These are phyloP conservation scores for Ceratocystiopsis brevicomis DNA, from an alignment of 2,329 filamentous ascomycete genomes.

Conservation along the genomic window DNA sequence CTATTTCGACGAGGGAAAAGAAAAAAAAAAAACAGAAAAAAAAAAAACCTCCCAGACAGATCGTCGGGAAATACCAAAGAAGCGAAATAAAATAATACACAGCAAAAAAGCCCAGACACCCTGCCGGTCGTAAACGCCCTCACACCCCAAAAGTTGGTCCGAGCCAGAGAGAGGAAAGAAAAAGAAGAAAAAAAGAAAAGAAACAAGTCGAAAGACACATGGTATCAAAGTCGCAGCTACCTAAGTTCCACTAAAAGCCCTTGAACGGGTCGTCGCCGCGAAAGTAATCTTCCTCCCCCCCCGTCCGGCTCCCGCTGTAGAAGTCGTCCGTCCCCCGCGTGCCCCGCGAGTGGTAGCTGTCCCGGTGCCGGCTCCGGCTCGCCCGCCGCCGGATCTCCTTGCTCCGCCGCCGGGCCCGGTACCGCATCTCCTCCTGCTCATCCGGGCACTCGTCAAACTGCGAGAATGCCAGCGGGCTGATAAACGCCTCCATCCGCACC, in stretches of 20 bases:
- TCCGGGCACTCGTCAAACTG: conserved; percentile 27
- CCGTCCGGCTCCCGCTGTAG: conserved; percentile 27
- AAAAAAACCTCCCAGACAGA: no score
- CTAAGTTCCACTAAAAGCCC: conserved; percentile 28
- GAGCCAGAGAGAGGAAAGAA: no score
- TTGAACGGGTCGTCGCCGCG: conserved; percentile 40
- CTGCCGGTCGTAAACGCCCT: no score
- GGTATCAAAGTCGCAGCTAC: no score
- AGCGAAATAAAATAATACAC: no score
- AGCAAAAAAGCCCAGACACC: no score
- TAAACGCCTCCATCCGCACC: conserved; percentile 93
- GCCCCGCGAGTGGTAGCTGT: conserved; percentile 28
- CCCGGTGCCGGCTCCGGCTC: conserved; percentile 33
- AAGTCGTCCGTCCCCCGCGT: conserved; percentile 28
- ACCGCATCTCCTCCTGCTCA: conserved; percentile 30
- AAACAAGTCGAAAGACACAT: no score
- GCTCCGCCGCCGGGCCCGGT: conserved; percentile 30
- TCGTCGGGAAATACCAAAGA: no score
- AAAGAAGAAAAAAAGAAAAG: no score
- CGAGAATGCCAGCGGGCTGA: conserved; percentile 37
- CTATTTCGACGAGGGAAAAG: no score
- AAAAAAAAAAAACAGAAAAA: no score
- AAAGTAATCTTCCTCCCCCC: conserved; percentile 34
- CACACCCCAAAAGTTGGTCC: no score
- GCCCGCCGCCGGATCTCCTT: conserved; percentile 33